Base-by-base conservation (phyloP, 768 basidiomycete genomes). In the Psilocybe azurescens region DNA sequence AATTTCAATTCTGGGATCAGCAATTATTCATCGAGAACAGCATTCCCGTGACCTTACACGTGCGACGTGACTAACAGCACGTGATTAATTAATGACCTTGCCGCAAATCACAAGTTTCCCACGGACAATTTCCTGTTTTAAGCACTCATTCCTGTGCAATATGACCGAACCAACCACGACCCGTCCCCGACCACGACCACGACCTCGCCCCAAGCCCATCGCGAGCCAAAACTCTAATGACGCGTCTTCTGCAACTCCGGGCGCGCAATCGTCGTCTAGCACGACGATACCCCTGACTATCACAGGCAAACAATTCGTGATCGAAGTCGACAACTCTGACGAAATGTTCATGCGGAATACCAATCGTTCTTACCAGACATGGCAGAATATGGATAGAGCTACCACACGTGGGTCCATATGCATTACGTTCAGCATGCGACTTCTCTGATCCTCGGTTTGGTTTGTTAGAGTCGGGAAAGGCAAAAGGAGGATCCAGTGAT, bases 281-380 rank as follows among this genome's bases (percentile, higher is more conserved):
- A 56, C 64, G 7, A n/a, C 63, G 13, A 51, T 58, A 52, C 39
- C 58, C 24, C 10, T 30, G 16, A 52, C 61, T 28, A 57, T 41
- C 8, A 60, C 59, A 36, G 56, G 57, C 36, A 70, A 52, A 52
- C 60, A 55, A 49, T 60, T 60, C 53, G 67, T 65, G 48, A 73
- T 70, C 18, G 73, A 75, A 52, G 73, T 77, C 20, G 72, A 83
- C 10, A 88, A 91, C 60, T 85, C 85, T 53, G 90, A 93, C 72
- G 85, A 83, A 14, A 78, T 85, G 72, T 93, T 93, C 66, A 83
- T 92, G 68, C 83, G 83, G 53, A 94, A 92, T 70, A 78, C 75
- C 48, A 82, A 82, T 61, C 79, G 89, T 54, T 84, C 84, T 4
- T 70, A 78, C 3, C 75, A 81, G 55, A 77, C 81, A 3, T 91